Evolutionary conservation across 2,329 filamentous ascomycete genomes (phyloP), one percentile per base, ranked within the genome.

Genomic region (Lachnellula cervina): DNA sequence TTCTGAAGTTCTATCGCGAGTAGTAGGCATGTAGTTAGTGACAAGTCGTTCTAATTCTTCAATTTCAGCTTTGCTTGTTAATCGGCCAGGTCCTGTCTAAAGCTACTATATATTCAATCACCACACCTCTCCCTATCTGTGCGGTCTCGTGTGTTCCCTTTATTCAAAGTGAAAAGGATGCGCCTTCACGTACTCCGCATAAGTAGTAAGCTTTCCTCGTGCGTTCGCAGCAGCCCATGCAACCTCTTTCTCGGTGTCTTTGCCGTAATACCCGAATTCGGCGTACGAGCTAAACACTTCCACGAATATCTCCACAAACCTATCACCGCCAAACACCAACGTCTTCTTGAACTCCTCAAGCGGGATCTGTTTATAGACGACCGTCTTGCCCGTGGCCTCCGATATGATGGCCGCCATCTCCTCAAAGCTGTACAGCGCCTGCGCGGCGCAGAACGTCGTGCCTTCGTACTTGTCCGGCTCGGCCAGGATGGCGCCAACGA

Each of bases 381-480:
- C 55, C 6, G 35, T 58, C 63, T 71, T 73, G 3, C 72, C 72
- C 5, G 64, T 68, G 3, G 64, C 64, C 51, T 63, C 68, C 2
- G 55, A 59, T 28, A 76, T 61, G 21, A 67, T 64, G n/a, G 56
- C 59, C 5, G 57, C 70, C 8, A 71, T 60, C 52, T 75, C 64
- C 3, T 64, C 59, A 5, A 68, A 57, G 7, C 61, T 66, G 56
- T 72, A 59, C 16, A 75, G 51, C 69, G 70, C 69, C 11, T 66
- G 65, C 0, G 78, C 77, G 0, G 71, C 79, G n/a, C 71, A 69
- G 23, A 83, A 69, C 3, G 66, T 71, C 59, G 73, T 74, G 16
- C 76, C 76, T 2, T 73, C 68, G 25, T 73, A 74, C 46, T 69
- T 69, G 0, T 75, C 74, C 0, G 74, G 73, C 16, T 79, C 64